A percentile compares a stretch with the other conserved stretches of the same genome.
Conservation (phyloP, 1,284 basidiomycete species). For the Cutaneotrichosporon cyanovorans region DNA sequence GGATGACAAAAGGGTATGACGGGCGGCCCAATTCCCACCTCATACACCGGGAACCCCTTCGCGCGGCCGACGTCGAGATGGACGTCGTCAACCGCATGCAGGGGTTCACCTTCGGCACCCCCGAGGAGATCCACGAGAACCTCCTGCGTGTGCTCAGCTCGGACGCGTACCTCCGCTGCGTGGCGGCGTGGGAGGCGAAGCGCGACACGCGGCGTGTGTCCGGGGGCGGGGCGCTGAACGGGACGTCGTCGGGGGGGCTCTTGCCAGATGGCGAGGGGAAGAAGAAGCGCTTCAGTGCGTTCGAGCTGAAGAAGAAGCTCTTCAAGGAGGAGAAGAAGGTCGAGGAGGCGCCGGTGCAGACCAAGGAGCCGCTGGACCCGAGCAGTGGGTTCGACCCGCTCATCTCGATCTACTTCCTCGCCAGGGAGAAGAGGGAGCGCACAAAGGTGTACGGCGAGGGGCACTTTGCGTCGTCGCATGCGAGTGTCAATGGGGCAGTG, state of each 20-base stretch:
- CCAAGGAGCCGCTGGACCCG: constrained; percentile 59
- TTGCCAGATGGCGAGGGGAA: constrained; percentile 25
- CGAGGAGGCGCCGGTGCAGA: constrained; percentile 23
- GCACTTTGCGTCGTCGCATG: constrained; percentile 85
- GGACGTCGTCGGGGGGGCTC: constrained; percentile 22
- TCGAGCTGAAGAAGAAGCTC: constrained; percentile 91
- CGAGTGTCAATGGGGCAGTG: constrained; percentile 46
- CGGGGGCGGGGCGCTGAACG: constrained; percentile 13
- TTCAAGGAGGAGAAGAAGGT: constrained; percentile 54
- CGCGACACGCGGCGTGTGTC: constrained; percentile 46
- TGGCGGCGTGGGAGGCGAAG: constrained; percentile 70
- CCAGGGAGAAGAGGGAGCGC: constrained; percentile 88
- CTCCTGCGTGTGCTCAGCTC: constrained; percentile 67
- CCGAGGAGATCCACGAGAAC: constrained; percentile 72
- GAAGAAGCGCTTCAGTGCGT: constrained; percentile 69
- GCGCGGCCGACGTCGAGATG: constrained; percentile 75
- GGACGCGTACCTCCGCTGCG: constrained; percentile 66
- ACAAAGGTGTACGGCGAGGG: constrained; percentile 88
- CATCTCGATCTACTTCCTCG: constrained; percentile 92
- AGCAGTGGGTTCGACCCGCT: constrained; percentile 90
- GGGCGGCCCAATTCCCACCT: constrained; percentile 76
- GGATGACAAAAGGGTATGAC: constrained; percentile 87
- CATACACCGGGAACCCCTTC: constrained; percentile 77
- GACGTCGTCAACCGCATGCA: constrained; percentile 85
- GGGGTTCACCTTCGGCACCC: constrained; percentile 91